These are phyloP conservation scores for Aspergillus hiratsukae DNA, from an alignment of 2,329 filamentous ascomycete species.

Conservation along the genomic window DNA sequence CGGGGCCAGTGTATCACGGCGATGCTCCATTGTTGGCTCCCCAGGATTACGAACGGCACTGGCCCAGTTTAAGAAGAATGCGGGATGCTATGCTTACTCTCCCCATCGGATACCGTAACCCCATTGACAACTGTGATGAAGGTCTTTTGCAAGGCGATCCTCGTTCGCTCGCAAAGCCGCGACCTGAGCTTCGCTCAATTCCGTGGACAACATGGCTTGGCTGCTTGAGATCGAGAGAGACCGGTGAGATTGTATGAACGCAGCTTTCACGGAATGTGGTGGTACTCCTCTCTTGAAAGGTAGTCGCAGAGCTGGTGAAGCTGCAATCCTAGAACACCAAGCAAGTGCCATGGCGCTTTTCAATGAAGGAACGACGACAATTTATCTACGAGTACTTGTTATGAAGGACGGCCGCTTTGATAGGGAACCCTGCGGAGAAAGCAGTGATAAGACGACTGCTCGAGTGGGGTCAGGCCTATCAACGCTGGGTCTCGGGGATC, in stretches of 20 bases:
- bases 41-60: not conserved
- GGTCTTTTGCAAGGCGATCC: constrained; percentile 56
- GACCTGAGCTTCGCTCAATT: constrained; percentile 49
- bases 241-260: constrained; percentile 6
- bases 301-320: constrained; percentile 2
- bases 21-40: not conserved
- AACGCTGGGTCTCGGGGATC: not conserved
- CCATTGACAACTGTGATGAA: constrained; percentile 65
- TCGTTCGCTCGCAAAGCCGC: constrained; percentile 54
- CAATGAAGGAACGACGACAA: not conserved
- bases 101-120: constrained; percentile 64
- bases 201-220: constrained; percentile 34
- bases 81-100: constrained; percentile 46
- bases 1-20: not conserved
- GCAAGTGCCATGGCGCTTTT: constrained; percentile 5
- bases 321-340: not conserved
- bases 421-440: not conserved
- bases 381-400: constrained; percentile 1
- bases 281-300: not conserved
- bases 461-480: not conserved
- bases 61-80: not conserved
- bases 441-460: constrained; percentile 2
- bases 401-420: not conserved
- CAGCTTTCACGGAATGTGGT: not conserved
- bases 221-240: constrained; percentile 10